Base-by-base conservation (phyloP, 192 early-diverging fungal genomes). In the Allomyces arbusculus region DNA sequence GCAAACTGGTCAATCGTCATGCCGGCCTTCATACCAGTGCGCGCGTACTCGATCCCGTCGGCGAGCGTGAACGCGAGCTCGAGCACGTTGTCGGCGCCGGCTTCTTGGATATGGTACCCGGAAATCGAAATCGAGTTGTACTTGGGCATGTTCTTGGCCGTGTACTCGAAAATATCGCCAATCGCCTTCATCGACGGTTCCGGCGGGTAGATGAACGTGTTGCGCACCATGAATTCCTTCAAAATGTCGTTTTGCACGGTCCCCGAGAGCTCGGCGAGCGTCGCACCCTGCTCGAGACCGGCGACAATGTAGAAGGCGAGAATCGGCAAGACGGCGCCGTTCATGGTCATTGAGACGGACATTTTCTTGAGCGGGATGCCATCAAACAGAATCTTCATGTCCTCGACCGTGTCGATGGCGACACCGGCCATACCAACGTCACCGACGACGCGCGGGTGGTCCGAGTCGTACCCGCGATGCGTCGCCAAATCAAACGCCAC, bases 81-180 rank as follows among this genome's bases (percentile, higher is more conserved):
- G 24, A 91, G 80, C n/a, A 87, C 87, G 67, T 84, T 85, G 69
- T 92, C 84, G 28, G 89, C 91, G 28, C 91, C 91, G 33, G 91
- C 89, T 70, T 92, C 91, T 74, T 92, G 91, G 79, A 92, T 88
- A 69, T 92, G 91, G 72, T 92, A 92, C 50, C 91, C 91, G 5
- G 91, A 92, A 65, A 92, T 92, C n/a, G 90, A 92, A 68, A 92
- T 92, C 63, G 89, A 91, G 81, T 93, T 93, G 79, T 91, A 93
- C 75, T 88, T 88, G 43, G 91, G 91, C 91, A 93, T 93, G 70
- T 90, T 74, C 76, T 82, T 74, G 44, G 91, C 69, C n/a, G 86
- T 90, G 76, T 82, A 93, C 44, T 89, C 81, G 68, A 93, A 93
- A 69, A 93, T 93, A 65, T 93, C 91, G 65, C 87, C 88, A 69